phyloP scores from a whole-genome alignment of 2,329 filamentous ascomycete genomes.

The Aspergillus felis region DNA sequence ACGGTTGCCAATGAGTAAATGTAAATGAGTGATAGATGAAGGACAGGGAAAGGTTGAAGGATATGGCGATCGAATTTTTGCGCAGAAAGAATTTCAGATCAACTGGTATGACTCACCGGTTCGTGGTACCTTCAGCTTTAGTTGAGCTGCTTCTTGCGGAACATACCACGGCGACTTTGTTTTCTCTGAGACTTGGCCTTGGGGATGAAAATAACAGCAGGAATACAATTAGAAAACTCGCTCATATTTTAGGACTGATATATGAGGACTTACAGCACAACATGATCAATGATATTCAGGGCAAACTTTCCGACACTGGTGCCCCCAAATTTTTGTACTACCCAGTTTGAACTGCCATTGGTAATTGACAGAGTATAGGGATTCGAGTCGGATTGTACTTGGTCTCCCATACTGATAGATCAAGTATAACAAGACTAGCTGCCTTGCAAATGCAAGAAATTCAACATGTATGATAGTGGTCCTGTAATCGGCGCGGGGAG shows the following conservation, averaged over 20 bases:
- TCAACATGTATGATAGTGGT: slow-evolving; percentile 2
- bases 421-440: slow-evolving; percentile 1
- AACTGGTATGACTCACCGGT: slow-evolving; percentile 63
- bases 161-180: slow-evolving; percentile 87
- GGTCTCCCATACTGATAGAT: slow-evolving; percentile 14
- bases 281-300: slow-evolving; percentile 67
- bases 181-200: slow-evolving; percentile 60
- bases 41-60: background rate
- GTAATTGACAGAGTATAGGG: slow-evolving; percentile 4
- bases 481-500: slow-evolving; percentile 16
- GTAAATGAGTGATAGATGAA: background rate
- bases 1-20: slow-evolving; percentile 4
- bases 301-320: slow-evolving; percentile 96
- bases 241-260: background rate
- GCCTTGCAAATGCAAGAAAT: slow-evolving; percentile 5
- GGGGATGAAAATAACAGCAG: slow-evolving; percentile 5
- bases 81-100: background rate
- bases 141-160: slow-evolving; percentile 92
- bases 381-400: slow-evolving; percentile 9
- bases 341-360: slow-evolving; percentile 53
- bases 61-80: background rate
- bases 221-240: background rate
- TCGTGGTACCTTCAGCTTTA: slow-evolving; percentile 92
- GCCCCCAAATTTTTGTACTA: slow-evolving; percentile 92
- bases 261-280: slow-evolving; percentile 54